Evolutionary conservation across 495 filamentous ascomycete genomes (phyloP).

Genomic region (Podospora anserina): DNA sequence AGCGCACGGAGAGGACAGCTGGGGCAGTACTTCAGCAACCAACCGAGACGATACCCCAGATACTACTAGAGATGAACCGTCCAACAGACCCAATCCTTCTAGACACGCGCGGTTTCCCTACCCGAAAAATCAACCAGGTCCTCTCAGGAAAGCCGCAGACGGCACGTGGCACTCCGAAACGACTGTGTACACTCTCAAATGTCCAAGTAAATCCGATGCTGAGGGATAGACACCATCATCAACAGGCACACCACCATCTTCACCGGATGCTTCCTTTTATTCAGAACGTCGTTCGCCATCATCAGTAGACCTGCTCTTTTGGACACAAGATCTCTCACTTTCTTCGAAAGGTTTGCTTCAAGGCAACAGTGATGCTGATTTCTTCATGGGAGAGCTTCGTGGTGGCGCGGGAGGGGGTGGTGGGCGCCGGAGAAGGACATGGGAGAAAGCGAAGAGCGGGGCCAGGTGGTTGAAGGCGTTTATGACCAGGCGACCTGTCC

Average conservation of each 20-base stretch:
- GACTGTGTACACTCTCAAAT: not conserved
- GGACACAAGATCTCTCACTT: too few relatives aligned
- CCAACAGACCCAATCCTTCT: not conserved
- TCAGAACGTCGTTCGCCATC: too few relatives aligned
- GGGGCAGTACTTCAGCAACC: too few relatives aligned
- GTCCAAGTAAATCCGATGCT: not conserved
- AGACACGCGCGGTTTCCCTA: not conserved
- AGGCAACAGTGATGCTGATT: not conserved
- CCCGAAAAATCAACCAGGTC: not conserved
- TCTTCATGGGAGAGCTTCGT: not conserved
- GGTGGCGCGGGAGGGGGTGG: not conserved
- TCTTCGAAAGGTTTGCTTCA: not conserved
- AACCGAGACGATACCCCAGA: too few relatives aligned
- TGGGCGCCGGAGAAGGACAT: not conserved
- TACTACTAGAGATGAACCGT: not conserved
- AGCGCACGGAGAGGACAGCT: too few relatives aligned
- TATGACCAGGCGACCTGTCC: not conserved
- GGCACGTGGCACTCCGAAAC: not conserved
- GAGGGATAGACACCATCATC: not conserved
- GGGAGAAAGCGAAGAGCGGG: not conserved
- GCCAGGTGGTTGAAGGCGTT: not conserved
- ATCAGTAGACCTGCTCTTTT: too few relatives aligned
- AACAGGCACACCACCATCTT: not conserved
- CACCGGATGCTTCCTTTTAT: too few relatives aligned
- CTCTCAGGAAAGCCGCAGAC: not conserved